Base-by-base conservation (phyloP, 441 rosid genomes). In the Heliophila coronopifolia region DNA sequence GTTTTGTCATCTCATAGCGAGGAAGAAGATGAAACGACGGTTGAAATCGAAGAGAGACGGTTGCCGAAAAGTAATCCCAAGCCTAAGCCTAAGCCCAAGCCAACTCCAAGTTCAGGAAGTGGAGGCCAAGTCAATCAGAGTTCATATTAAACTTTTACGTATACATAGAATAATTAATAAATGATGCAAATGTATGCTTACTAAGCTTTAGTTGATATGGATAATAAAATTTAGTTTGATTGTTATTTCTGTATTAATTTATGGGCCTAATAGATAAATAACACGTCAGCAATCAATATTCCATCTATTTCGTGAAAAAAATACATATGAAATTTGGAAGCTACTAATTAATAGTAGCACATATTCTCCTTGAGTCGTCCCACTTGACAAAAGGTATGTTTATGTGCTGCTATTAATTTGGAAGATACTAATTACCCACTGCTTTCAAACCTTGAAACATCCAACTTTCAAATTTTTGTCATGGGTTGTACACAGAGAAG, bases 401-500 rank as follows among this genome's bases (percentile, higher is more conserved):
- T 39, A 32, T 25, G n/a, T n/a, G n/a, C n/a, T n/a, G n/a, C n/a
- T n/a, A n/a, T n/a, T n/a, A n/a, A n/a, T n/a, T n/a, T 41, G 12
- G 35, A 7, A 28, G 24, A 8, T 25, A 45, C 26, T 48, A 16
- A 15, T 47, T 53, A 26, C 39, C 18, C 52, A n/a, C 24, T 42
- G 9, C 17, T 9, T 51, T 19, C n/a, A n/a, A n/a, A n/a, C n/a
- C n/a, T 92, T 28, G 96, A 87, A 48, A 78, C 73, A 54, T 33
- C 74, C 69, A 85, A 80, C 43, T 74, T 79, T 61, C 74, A 77
- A 57, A 80, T 92, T 58, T 87, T 53, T 59, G 75, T 78, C 54
- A 61, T 92, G 75, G 54, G 81, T 23, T 91, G 98, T 75, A 83
- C 75, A 3, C 95, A 81, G 52, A 88, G 98, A 66, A 84, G 83